Conservation (phyloP, 345 rosid genomes). For the Acer saccharum region DNA sequence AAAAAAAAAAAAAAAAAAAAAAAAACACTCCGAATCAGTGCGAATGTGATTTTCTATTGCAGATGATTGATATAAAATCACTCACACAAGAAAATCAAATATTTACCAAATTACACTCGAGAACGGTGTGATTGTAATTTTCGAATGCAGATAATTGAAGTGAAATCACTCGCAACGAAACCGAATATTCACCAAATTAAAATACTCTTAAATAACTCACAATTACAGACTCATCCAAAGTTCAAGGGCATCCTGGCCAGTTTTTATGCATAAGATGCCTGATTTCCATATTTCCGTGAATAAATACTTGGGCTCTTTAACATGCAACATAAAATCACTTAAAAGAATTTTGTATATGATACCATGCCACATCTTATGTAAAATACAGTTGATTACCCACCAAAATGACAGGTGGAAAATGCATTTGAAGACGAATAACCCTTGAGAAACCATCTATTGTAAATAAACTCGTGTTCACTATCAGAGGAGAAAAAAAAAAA, state of each 20-base stretch:
- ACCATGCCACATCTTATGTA: not conserved
- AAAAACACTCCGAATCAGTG: too few species aligned
- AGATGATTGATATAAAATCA: too few species aligned
- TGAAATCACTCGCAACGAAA: too few species aligned
- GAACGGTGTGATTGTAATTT: too few species aligned
- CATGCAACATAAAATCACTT: conserved; percentile 42
- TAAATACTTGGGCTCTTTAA: conserved; percentile 61
- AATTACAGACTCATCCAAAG: not conserved
- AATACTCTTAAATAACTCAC: not conserved
- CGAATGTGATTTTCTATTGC: too few species aligned
- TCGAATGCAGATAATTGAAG: too few species aligned
- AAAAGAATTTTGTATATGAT: conserved; percentile 7
- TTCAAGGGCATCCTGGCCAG: conserved; percentile 68
- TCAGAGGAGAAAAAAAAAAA: conserved; percentile 7
- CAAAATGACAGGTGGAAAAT: conserved; percentile 63
- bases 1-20: too few species aligned
- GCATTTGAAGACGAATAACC: conserved; percentile 46
- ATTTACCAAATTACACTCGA: too few species aligned
- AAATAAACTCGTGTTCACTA: conserved; percentile 86
- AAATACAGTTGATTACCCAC: conserved; percentile 36
- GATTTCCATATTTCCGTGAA: conserved; percentile 52
- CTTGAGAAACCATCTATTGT: conserved; percentile 63
- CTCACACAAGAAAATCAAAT: too few species aligned
- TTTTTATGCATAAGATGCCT: conserved; percentile 35
- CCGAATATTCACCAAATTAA: too few species aligned